phyloP scores from a whole-genome alignment of 805 yeast genomes.

The Metschnikowia cubensis region DNA sequence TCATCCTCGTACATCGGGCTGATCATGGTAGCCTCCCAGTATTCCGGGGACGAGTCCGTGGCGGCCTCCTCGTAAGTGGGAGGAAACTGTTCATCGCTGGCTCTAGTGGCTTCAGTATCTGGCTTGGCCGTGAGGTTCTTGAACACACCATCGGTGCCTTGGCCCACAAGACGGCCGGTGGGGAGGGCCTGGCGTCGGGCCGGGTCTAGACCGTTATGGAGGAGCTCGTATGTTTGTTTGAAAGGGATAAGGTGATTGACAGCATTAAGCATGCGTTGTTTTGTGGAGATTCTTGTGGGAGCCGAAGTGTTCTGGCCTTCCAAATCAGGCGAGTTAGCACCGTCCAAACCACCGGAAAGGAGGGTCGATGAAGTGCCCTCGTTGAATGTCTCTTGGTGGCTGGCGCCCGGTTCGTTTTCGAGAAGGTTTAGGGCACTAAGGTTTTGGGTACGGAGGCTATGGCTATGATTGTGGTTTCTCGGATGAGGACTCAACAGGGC shows the following conservation, averaged over 20 bases:
- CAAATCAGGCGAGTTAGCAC: conserved; percentile 20
- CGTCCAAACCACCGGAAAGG: background rate
- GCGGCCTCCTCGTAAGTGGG: conserved; percentile 96
- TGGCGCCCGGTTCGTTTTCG: background rate
- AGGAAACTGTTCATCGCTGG: conserved; percentile 50
- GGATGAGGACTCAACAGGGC: too few species aligned
- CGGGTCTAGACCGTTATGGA: conserved; percentile 38
- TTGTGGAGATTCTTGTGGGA: conserved; percentile 23
- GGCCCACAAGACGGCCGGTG: conserved; percentile 45
- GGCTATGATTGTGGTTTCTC: background rate
- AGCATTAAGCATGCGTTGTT: conserved; percentile 30
- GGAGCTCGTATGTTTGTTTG: conserved; percentile 40
- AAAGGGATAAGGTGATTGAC: conserved; percentile 34
- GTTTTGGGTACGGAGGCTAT: background rate
- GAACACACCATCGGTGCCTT: conserved; percentile 82
- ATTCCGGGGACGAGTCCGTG: conserved; percentile 90
- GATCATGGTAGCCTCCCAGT: conserved; percentile 88
- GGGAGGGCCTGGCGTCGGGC: conserved; percentile 41
- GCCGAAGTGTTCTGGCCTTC: conserved; percentile 24
- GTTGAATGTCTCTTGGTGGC: conserved; percentile 9
- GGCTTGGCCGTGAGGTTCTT: conserved; percentile 91
- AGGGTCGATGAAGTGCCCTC: conserved; percentile 19
- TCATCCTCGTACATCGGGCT: conserved; percentile 82
- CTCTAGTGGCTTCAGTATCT: conserved; percentile 40
- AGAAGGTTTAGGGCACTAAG: too few species aligned